phyloP scores from a whole-genome alignment of 2,329 filamentous ascomycete genomes.

The Fusarium beomiforme region DNA sequence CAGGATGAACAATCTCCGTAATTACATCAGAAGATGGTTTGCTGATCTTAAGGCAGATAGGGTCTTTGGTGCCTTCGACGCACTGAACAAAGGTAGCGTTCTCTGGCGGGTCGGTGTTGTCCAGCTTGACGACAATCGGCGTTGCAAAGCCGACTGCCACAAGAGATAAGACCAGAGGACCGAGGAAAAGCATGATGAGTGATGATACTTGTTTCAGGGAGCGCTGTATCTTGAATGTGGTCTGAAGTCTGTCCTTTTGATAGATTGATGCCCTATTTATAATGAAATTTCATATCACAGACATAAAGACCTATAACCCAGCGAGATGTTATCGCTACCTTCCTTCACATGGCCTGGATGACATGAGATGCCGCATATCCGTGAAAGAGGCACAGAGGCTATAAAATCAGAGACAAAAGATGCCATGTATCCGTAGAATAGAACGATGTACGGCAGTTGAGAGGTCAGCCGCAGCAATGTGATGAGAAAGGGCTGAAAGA shows the following conservation, averaged over 20 bases:
- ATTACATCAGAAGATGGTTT: neutral
- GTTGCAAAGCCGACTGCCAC: neutral
- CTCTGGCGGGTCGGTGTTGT: neutral
- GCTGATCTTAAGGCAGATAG: neutral
- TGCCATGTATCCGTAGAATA: neutral
- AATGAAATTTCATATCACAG: too few species aligned
- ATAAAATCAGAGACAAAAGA: neutral
- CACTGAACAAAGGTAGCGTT: neutral
- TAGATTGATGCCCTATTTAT: neutral
- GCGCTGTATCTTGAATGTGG: neutral
- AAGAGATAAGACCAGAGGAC: neutral
- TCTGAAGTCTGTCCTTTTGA: neutral
- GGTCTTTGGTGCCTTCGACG: neutral
- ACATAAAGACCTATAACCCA: neutral
- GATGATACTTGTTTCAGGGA: rapidly evolving
- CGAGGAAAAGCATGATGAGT: neutral
- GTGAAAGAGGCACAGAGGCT: neutral
- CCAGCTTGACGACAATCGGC: neutral
- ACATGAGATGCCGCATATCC: neutral
- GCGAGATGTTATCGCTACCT: neutral
- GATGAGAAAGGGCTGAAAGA: neutral
- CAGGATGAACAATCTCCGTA: neutral
- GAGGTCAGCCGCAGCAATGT: neutral
- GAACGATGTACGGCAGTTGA: neutral
- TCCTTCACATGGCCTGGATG: rapidly evolving